Conservation (phyloP, 192 early-diverging fungal genomes). For the Funneliformis geosporum region DNA sequence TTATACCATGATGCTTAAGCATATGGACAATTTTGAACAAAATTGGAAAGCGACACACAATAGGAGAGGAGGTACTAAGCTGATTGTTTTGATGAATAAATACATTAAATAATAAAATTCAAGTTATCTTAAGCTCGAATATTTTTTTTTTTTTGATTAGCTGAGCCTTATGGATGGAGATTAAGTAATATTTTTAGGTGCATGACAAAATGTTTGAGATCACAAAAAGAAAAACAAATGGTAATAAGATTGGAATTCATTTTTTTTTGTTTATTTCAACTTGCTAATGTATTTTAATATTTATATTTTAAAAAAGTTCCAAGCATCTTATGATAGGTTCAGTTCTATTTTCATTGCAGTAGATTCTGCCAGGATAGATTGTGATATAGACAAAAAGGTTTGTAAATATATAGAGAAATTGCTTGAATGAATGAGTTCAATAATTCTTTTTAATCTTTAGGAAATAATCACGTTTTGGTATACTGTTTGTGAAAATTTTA, state of each 20-base stretch:
- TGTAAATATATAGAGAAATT: background rate
- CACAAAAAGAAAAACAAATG: constrained; percentile 16
- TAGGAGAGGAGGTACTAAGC: constrained; percentile 17
- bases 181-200: constrained; percentile 24
- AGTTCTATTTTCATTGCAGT: constrained; percentile 1
- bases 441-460: background rate
- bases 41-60: constrained; percentile 11
- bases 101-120: background rate
- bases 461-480: constrained; percentile 30
- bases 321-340: constrained; percentile 9
- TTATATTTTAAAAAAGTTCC: constrained; percentile 11
- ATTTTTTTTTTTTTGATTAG: background rate
- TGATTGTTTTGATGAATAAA: background rate
- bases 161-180: constrained; percentile 27
- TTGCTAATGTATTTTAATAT: background rate
- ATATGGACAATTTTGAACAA: constrained; percentile 4
- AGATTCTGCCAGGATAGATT: constrained; percentile 21
- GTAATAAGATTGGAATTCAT: background rate
- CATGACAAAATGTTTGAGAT: constrained; percentile 24
- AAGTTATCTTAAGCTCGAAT: background rate
- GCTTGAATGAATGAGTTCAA: background rate
- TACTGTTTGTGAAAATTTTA: constrained; percentile 9
- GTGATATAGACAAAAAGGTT: constrained; percentile 28
- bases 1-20: constrained; percentile 9
- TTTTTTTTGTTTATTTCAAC: background rate